phyloP scores from a whole-genome alignment of 1,284 basidiomycete genomes.

The Golubevia pallescens region DNA sequence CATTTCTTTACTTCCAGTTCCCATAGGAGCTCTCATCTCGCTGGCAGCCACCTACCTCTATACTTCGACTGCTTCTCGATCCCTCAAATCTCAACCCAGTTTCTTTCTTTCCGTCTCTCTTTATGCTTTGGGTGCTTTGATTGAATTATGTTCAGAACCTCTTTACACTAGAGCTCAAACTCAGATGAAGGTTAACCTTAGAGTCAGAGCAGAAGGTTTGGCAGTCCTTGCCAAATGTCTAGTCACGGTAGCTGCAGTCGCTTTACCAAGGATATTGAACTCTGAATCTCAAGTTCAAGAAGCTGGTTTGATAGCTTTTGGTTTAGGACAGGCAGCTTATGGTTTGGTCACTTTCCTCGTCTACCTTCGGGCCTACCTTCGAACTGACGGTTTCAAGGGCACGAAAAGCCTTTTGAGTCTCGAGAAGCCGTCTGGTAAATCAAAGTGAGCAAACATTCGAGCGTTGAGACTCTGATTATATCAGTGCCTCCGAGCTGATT shows the following conservation, averaged over 20 bases:
- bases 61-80: slow-evolving; percentile 13
- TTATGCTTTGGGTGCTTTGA: slow-evolving; percentile 43
- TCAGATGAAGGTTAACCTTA: slow-evolving; percentile 22
- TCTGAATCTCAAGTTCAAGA: too few species aligned
- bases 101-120: slow-evolving; percentile 34
- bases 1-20: slow-evolving; percentile 41
- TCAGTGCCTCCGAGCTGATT: too few species aligned
- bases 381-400: too few species aligned
- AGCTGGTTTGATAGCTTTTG: slow-evolving; percentile 39
- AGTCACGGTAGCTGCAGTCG: slow-evolving; percentile 23
- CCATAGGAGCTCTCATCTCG: slow-evolving; percentile 29
- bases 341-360: slow-evolving; percentile 25
- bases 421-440: too few species aligned
- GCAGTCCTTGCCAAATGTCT: slow-evolving; percentile 40
- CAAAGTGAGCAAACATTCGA: too few species aligned
- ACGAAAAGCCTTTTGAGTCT: too few species aligned
- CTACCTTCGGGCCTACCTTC: slow-evolving; percentile 13
- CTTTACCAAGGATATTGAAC: background rate
- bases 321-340: slow-evolving; percentile 40
- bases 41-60: slow-evolving; percentile 16
- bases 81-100: slow-evolving; percentile 21
- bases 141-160: slow-evolving; percentile 50
- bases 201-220: slow-evolving; percentile 48
- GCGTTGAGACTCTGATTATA: too few species aligned
- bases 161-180: slow-evolving; percentile 42